phyloP scores from a whole-genome alignment of 331 rosid genomes.

The Ulmus americana region DNA sequence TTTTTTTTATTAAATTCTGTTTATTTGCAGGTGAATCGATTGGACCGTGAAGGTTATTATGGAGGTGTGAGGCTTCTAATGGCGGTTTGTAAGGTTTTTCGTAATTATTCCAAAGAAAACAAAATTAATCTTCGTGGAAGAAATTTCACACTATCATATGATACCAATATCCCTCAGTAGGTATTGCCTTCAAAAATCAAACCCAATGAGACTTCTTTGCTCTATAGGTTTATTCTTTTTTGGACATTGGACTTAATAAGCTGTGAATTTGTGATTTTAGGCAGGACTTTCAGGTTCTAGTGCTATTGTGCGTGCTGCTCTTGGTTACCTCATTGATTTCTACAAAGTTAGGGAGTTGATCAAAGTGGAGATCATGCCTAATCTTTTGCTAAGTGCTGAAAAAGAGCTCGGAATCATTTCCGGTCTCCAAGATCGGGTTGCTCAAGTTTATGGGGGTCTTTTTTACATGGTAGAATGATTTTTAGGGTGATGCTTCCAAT shows the following conservation, averaged over 20 bases:
- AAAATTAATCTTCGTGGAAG: slow-evolving; percentile 31
- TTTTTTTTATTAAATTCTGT: not conserved
- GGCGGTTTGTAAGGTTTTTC: slow-evolving; percentile 70
- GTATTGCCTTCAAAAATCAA: slow-evolving; percentile 18
- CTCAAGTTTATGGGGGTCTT: slow-evolving; percentile 84
- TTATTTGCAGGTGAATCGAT: slow-evolving; percentile 43
- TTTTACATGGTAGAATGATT: slow-evolving; percentile 34
- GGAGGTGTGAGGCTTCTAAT: slow-evolving; percentile 85
- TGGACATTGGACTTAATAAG: slow-evolving; percentile 2
- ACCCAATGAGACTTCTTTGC: not conserved
- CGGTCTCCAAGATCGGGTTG: slow-evolving; percentile 94
- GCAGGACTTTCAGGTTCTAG: slow-evolving; percentile 94
- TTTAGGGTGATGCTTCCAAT: no score
- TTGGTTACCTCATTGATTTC: slow-evolving; percentile 83
- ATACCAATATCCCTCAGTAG: slow-evolving; percentile 88
- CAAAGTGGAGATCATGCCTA: slow-evolving; percentile 65
- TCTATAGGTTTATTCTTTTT: not conserved
- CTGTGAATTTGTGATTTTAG: slow-evolving; percentile 43
- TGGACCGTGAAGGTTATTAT: slow-evolving; percentile 58
- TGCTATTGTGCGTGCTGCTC: slow-evolving; percentile 77
- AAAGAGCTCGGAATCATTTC: slow-evolving; percentile 86
- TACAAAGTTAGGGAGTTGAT: slow-evolving; percentile 56
- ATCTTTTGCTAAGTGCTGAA: slow-evolving; percentile 70
- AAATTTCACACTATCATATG: slow-evolving; percentile 83
- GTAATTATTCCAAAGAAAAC: slow-evolving; percentile 43